Evolutionary conservation across 176 grass and related monocot genomes (phyloP), one percentile per base, ranked within the genome.

Genomic region (Oryza longistaminata): DNA sequence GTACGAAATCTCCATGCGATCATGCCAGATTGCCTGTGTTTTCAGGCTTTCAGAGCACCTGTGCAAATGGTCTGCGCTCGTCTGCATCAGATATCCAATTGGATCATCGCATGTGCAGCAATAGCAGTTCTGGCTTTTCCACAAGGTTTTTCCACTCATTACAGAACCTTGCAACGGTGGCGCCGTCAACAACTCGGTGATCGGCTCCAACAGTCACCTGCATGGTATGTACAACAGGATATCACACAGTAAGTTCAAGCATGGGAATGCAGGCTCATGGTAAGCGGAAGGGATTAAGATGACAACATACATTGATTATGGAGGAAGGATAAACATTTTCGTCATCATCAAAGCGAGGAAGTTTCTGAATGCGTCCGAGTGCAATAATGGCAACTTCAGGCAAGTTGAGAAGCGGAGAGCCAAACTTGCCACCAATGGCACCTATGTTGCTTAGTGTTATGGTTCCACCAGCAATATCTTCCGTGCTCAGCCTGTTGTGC

Each of bases 381-480:
- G 96, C 96, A 90, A 98, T 92, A 31, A 98, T 98, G 15, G 93
- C 93, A 81, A 98, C 96, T 88, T 98, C 96, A 49, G 96, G 96
- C 68, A 91, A 83, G 90, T 98, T 98, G 29, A 98, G 89, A 82
- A 98, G 90, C 24, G 96, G 96, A 67, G 93, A 98, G 2, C 96
- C 93, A 76, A 98, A 98, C 84, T 95, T 98, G 78, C 96, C 96
- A 55, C 96, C 96, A 72, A 98, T 95, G 35, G 96, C 78, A 3
- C 96, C 96, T 45, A 98, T 98, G 85, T 98, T 98, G 91, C 93
- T 98, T 40, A 98, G 83, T 22, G 96, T 98, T 85, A 98, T 89
- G 66, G 93, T 98, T 83, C 91, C 96, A 73, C 86, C 96, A 45
- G 74, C 83, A 87, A 98, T 90, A 88, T 98, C 91, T 49, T 88